These are phyloP conservation scores for Tremella fuciformis DNA, from an alignment of 768 basidiomycete genomes.

Conservation along the genomic window DNA sequence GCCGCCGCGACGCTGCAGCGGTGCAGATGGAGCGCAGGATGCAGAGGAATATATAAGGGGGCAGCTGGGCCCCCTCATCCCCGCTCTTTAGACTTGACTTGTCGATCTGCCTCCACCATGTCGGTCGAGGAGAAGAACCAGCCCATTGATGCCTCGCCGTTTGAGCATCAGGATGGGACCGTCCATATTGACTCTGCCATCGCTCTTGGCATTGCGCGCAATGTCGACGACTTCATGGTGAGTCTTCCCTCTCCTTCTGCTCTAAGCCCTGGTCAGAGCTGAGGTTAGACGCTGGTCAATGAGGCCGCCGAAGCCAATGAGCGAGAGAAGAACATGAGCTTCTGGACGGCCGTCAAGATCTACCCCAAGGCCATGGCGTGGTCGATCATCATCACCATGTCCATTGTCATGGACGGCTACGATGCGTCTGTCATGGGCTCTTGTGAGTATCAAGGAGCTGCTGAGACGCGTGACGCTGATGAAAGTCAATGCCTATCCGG, in stretches of 20 bases:
- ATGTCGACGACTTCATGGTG: constrained; percentile 6
- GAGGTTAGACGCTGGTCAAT: neutral
- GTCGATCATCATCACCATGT: constrained; percentile 32
- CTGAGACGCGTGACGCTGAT: neutral
- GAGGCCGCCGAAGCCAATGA: neutral
- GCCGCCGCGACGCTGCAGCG: no score
- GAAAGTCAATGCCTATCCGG: constrained; percentile 5
- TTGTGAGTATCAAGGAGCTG: neutral
- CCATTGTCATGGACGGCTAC: constrained; percentile 36
- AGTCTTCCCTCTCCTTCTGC: neutral
- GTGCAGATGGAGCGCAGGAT: no score
- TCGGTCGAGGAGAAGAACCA: no score
- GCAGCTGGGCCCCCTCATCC: no score
- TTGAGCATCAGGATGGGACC: neutral
- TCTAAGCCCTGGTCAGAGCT: neutral
- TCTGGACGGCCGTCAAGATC: constrained; percentile 34
- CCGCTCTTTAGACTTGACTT: no score
- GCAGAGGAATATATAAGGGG: no score
- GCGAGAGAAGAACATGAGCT: constrained; percentile 5
- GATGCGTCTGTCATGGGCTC: constrained; percentile 11
- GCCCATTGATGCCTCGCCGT: no score
- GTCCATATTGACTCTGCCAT: constrained; percentile 4
- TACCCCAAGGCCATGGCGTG: constrained; percentile 46
- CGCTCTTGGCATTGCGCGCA: neutral
- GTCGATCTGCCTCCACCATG: no score